phyloP scores from a whole-genome alignment of 768 basidiomycete genomes.

The Mrakia gelida region DNA sequence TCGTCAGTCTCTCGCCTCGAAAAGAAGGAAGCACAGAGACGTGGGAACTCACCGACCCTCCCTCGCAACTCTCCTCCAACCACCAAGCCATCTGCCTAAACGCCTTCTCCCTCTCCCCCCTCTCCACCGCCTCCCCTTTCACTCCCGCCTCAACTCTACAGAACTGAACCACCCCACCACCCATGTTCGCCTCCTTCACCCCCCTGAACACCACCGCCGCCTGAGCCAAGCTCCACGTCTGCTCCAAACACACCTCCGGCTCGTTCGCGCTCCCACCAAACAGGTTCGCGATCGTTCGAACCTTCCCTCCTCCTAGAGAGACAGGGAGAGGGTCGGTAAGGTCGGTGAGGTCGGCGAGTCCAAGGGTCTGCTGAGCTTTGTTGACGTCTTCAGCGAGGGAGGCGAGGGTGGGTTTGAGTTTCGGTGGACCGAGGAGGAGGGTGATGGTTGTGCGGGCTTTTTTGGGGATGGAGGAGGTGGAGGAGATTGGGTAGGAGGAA shows the following conservation, averaged over 20 bases:
- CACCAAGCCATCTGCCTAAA: not conserved
- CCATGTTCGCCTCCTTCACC: not conserved
- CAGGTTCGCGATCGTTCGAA: not conserved
- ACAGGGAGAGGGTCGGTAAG: not conserved
- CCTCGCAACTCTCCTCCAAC: constrained; percentile 5
- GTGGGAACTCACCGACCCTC: constrained; percentile 1
- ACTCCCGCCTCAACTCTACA: not conserved
- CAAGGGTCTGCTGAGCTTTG: not conserved
- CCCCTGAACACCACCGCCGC: not conserved
- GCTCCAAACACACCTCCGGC: not conserved
- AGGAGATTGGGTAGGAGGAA: not conserved
- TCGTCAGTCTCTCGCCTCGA: not conserved
- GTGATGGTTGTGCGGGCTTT: not conserved
- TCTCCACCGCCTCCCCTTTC: not conserved
- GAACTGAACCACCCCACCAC: not conserved
- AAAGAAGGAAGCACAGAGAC: not conserved
- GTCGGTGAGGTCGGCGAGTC: not conserved
- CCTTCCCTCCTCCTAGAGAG: not conserved
- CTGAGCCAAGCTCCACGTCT: not conserved
- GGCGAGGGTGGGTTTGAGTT: not conserved
- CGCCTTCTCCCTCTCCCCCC: not conserved
- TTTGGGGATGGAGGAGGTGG: not conserved
- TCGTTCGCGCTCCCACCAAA: not conserved
- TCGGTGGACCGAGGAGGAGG: not conserved
- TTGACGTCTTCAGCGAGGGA: not conserved